These are phyloP conservation scores for Cenococcum geophilum DNA, from an alignment of 495 filamentous ascomycete genomes.

Conservation along the genomic window DNA sequence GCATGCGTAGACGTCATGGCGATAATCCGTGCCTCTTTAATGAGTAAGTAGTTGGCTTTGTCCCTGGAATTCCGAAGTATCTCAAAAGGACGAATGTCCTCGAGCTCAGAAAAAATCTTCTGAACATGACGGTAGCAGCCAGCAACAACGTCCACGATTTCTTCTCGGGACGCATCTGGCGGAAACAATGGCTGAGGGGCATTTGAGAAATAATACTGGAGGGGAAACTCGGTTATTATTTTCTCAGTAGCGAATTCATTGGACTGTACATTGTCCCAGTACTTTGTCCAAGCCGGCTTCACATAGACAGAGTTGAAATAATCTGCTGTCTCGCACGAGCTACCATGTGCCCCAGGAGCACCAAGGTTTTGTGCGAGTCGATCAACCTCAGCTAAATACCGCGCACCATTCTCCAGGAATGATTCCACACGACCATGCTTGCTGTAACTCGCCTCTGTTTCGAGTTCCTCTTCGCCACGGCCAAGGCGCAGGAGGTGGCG, in stretches of 20 bases:
- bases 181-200: conserved; percentile 82
- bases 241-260: conserved; percentile 51
- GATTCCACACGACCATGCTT: conserved; percentile 94
- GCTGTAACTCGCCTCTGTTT: conserved; percentile 80
- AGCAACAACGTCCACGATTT: conserved; percentile 65
- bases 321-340: conserved; percentile 90
- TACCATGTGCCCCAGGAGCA: conserved; percentile 85
- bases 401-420: conserved; percentile 81
- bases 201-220: conserved; percentile 81
- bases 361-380: conserved; percentile 75
- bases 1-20: conserved; percentile 99
- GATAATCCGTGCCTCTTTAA: conserved; percentile 91
- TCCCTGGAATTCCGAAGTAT: conserved; percentile 81
- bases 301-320: conserved; percentile 96
- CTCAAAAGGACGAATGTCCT: conserved; percentile 92
- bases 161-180: conserved; percentile 54
- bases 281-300: conserved; percentile 79
- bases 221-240: conserved; percentile 75
- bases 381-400: conserved; percentile 77
- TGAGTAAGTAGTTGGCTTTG: conserved; percentile 89
- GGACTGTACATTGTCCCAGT: conserved; percentile 51
- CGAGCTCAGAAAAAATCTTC: conserved; percentile 87
- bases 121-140: conserved; percentile 89
- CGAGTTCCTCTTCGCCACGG: conserved; percentile 89
- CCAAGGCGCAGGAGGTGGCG: conserved; percentile 88